phyloP scores from a whole-genome alignment of 805 yeast genomes.

The Nakazawaea anatomiae region DNA sequence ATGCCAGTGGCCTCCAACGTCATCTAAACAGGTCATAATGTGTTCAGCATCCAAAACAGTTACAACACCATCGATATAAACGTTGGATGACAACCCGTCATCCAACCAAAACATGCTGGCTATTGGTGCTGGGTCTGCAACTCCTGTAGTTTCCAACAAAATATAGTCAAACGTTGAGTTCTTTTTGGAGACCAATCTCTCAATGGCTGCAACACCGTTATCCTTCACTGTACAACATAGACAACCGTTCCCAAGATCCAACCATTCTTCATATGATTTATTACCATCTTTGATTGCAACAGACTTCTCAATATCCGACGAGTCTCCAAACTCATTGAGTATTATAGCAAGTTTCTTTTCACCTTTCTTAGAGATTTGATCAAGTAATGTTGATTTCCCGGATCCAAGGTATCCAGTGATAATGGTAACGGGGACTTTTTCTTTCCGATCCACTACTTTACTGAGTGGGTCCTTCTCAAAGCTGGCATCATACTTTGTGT shows the following conservation, averaged over 20 bases:
- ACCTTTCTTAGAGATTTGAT: slow-evolving; percentile 64
- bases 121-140: slow-evolving; percentile 97
- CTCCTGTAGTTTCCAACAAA: slow-evolving; percentile 89
- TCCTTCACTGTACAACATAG: slow-evolving; percentile 95
- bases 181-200: slow-evolving; percentile 67
- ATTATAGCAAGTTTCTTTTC: slow-evolving; percentile 80
- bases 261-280: slow-evolving; percentile 79
- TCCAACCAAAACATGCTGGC: slow-evolving; percentile 98
- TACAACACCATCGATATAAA: slow-evolving; percentile 86
- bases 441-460: slow-evolving; percentile 9
- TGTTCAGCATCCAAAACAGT: slow-evolving; percentile 79
- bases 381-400: slow-evolving; percentile 85
- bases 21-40: slow-evolving; percentile 60
- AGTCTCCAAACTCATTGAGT: slow-evolving; percentile 87
- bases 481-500: neutral
- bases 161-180: slow-evolving; percentile 81
- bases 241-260: slow-evolving; percentile 95
- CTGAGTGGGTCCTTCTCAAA: slow-evolving; percentile 8
- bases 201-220: slow-evolving; percentile 92
- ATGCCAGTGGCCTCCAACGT: slow-evolving; percentile 69
- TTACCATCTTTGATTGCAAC: slow-evolving; percentile 58
- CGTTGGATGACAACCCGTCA: slow-evolving; percentile 76
- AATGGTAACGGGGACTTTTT: slow-evolving; percentile 82
- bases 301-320: slow-evolving; percentile 83
- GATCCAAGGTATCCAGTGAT: slow-evolving; percentile 94